Conservation (phyloP, 305 asterid species). For the Plantago coronopus region DNA sequence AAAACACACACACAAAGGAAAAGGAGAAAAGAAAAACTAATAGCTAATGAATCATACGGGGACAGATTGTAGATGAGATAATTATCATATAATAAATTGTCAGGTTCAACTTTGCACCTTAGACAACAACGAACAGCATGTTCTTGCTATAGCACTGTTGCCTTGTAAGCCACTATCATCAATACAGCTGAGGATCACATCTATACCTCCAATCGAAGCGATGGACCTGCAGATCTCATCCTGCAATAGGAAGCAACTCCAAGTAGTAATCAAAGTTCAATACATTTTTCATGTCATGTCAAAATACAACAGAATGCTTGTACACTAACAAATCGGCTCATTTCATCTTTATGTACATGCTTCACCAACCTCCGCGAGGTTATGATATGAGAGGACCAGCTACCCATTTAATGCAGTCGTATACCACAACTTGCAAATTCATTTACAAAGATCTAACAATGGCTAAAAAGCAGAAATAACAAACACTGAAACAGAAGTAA, state of each 20-base stretch:
- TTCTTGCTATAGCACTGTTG: conserved; percentile 53
- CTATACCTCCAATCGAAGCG: conserved; percentile 74
- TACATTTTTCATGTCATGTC: conserved; percentile 3
- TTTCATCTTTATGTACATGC: not conserved
- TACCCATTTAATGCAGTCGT: not conserved
- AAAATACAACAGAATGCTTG: not conserved
- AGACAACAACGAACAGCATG: conserved; percentile 74
- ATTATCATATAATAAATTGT: conserved; percentile 3
- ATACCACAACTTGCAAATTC: not conserved
- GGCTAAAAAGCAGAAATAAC: conserved; percentile 14
- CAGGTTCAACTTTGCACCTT: conserved; percentile 54
- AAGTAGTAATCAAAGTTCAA: conserved; percentile 15
- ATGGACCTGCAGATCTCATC: conserved; percentile 90
- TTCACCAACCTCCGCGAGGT: not conserved
- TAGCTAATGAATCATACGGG: conserved; percentile 3
- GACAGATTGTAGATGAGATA: conserved; percentile 3
- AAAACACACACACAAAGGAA: no score
- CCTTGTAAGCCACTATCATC: conserved; percentile 73
- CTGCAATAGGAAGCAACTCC: conserved; percentile 38
- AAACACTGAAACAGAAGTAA: conserved; percentile 13
- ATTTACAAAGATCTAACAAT: not conserved
- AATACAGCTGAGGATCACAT: conserved; percentile 58
- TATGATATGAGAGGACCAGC: conserved; percentile 1
- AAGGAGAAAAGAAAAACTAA: not conserved
- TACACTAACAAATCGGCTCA: conserved; percentile 4